Base-by-base conservation (phyloP, 1,284 basidiomycete species). In the Naganishia cerealis region DNA sequence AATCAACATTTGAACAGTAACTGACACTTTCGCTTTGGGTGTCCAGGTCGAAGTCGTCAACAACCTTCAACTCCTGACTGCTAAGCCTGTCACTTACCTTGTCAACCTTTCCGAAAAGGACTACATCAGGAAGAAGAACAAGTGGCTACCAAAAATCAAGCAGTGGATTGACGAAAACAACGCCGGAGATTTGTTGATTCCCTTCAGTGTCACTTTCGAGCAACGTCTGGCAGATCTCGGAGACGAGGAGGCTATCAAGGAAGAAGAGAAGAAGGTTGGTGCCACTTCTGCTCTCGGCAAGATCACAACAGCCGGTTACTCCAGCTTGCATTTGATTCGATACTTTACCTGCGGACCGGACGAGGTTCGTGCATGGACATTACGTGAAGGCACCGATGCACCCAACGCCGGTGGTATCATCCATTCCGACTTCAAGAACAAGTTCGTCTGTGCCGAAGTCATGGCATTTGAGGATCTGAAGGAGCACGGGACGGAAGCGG, bases 61-160 rank as follows among this genome's bases (percentile, higher is more conserved):
- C 83, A 82, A 87, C 57, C 87, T 99, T 63, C 86, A 88, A 75
- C 87, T 99, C 29, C 86, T 99, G 59, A 98, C 95, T 26, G 94
- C 96, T 71, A 99, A 99, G 80, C 92, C 95, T 54, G 93, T 99
- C 73, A 97, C 91, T 67, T 99, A 99, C 84, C 90, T 99, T 57
- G 93, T 99, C 81, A 99, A 99, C 83, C 83, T 99, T 65, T 94
- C 91, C 71, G 95, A 99, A 81, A 87, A 87, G 73, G 96, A 99
- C 81, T 99, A 92, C 77, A 83, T 92, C 69, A 88, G 96, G 71
- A 97, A 96, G 84, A 99, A 98, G 88, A 99, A 98, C 85, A 99
- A 98, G 85, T 99, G 95, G 94, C 83, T 99, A 36, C 86, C 94
- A 29, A 97, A 97, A 84, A 99, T 99, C 86, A 97, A 98, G 81